phyloP scores from a whole-genome alignment of 306 rosid genomes.

The Cicer bijugum region DNA sequence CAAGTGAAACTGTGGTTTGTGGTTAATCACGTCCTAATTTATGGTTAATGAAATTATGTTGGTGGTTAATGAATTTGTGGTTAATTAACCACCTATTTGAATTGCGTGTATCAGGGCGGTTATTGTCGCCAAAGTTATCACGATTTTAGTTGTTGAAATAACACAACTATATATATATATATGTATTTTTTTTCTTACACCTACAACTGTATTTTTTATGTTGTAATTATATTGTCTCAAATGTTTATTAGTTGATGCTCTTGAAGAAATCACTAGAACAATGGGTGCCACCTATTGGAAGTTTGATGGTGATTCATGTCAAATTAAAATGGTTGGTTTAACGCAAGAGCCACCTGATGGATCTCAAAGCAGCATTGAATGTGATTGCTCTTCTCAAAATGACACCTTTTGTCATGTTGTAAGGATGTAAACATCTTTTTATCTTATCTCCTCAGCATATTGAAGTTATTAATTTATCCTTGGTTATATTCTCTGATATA shows the following conservation, averaged over 20 bases:
- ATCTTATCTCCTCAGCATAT: slow-evolving; percentile 42
- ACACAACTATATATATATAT: no score
- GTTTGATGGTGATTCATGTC: slow-evolving; percentile 63
- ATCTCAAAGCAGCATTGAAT: slow-evolving; percentile 48
- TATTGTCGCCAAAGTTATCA: no score
- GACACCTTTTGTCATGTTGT: slow-evolving; percentile 64
- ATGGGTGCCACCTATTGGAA: slow-evolving; percentile 80
- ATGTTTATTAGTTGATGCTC: slow-evolving; percentile 67
- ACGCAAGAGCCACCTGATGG: slow-evolving; percentile 51
- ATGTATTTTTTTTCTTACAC: neutral
- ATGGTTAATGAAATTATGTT: no score
- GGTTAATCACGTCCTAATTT: no score
- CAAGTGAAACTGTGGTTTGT: no score
- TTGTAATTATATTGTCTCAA: slow-evolving; percentile 32
- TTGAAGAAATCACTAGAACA: slow-evolving; percentile 60
- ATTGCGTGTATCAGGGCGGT: no score
- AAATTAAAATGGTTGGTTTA: slow-evolving; percentile 61
- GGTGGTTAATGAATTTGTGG: no score
- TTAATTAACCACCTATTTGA: no score
- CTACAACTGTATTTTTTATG: slow-evolving; percentile 2
- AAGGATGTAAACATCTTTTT: slow-evolving; percentile 63
- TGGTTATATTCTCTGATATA: slow-evolving; percentile 30
- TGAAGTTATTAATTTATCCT: slow-evolving; percentile 22
- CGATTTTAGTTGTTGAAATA: no score
- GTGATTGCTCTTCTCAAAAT: slow-evolving; percentile 59